These are phyloP conservation scores for Lactarius sanguifluus DNA, from an alignment of 768 basidiomycete species.

Conservation along the genomic window DNA sequence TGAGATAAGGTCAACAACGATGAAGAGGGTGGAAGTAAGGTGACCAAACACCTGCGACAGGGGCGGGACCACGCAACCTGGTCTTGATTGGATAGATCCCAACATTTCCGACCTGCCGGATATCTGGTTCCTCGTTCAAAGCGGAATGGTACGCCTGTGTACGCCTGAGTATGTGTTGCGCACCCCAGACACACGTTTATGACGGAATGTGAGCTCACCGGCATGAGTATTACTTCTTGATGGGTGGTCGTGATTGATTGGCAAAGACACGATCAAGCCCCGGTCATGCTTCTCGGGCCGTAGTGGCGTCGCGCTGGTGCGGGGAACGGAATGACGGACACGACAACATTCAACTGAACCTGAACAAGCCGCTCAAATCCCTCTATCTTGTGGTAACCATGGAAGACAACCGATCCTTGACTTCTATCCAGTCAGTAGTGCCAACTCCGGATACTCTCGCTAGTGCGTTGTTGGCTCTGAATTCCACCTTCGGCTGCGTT, in stretches of 20 bases:
- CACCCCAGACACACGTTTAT: slow-evolving; percentile 1
- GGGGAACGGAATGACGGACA: not conserved
- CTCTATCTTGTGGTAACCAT: slow-evolving; percentile 11
- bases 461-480: slow-evolving; percentile 47
- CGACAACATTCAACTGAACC: not conserved
- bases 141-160: slow-evolving; percentile 93
- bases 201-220: slow-evolving; percentile 30
- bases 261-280: not conserved
- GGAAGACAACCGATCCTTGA: slow-evolving; percentile 47
- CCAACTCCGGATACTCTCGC: slow-evolving; percentile 72
- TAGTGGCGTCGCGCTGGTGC: not conserved
- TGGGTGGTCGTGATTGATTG: not conserved
- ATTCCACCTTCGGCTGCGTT: not conserved
- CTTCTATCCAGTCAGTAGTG: slow-evolving; percentile 47
- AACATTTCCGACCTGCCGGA: slow-evolving; percentile 85
- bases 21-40: slow-evolving; percentile 19
- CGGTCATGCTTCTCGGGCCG: slow-evolving; percentile 3
- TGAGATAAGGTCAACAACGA: slow-evolving; percentile 36
- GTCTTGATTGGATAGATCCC: slow-evolving; percentile 89
- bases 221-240: slow-evolving; percentile 23
- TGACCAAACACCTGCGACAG: slow-evolving; percentile 52
- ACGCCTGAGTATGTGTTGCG: not conserved
- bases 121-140: slow-evolving; percentile 82
- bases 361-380: not conserved
- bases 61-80: slow-evolving; percentile 89